Evolutionary conservation across 768 basidiomycete genomes (phyloP), one percentile per base, ranked within the genome.

Genomic region (Lactarius quietus): DNA sequence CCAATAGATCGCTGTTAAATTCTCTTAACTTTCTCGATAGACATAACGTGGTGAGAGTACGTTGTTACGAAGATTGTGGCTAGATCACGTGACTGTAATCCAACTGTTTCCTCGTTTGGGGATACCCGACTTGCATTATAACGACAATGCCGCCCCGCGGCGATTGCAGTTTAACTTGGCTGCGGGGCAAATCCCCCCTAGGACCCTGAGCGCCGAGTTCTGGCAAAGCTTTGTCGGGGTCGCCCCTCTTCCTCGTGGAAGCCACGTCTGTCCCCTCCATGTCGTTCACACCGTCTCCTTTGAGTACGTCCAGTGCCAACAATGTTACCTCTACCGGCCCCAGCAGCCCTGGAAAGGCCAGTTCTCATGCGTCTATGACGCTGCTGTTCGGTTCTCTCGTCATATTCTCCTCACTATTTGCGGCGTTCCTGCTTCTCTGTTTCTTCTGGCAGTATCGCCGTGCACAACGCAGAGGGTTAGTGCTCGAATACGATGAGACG

Each of bases 11-110:
- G 33, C 7, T 18, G n/a, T 53, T 62, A 20, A 33, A 55, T 29
- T 20, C 35, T n/a, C 15, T 63, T 23, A 33, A 55, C 29, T 20
- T 29, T n/a, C 15, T 63, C 23, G 38, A 15, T 43, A 64, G 68
- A 69, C 41, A 64, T 68, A 62, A 58, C 68, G n/a, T 69, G 68
- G 68, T 69, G 6, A 18, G 23, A 33, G 10, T 26, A 33, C 33
- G 33, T 33, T 8, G 33, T 4, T 33, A n/a, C n/a, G n/a, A n/a
- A 8, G 33, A 33, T 33, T 4, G 2, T 48, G 14, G 23, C 5
- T 28, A 51, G 48, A 54, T 62, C 26, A 38, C 55, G 54, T 45
- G 52, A 6, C 43, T 38, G 26, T 56, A 29, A 35, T 39, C 18
- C 9, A 20, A 18, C 20, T 31, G 5, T 36, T 45, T 45, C 45